Evolutionary conservation across 345 rosid species (phyloP).

Genomic region (Gossypioides kirkii): DNA sequence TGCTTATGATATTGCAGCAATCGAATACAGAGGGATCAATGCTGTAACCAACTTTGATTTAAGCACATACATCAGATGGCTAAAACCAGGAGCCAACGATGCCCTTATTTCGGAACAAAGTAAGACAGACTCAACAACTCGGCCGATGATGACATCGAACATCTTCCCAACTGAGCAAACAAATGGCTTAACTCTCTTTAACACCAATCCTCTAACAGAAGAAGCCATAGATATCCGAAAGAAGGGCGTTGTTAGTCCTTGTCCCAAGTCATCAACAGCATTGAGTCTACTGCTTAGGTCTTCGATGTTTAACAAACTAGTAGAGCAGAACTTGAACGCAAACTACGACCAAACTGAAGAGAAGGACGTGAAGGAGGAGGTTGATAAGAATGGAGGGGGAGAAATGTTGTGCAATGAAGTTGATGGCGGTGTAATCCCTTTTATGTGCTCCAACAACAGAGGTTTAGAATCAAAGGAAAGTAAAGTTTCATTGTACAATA

Average conservation of each 20-base stretch:
- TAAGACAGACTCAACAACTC: slow-evolving; percentile 9
- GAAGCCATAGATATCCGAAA: slow-evolving; percentile 6
- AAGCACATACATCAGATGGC: slow-evolving; percentile 45
- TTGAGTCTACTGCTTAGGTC: slow-evolving; percentile 44
- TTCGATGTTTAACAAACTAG: slow-evolving; percentile 38
- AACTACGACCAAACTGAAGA: slow-evolving; percentile 8
- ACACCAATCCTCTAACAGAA: slow-evolving; percentile 10
- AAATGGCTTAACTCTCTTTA: slow-evolving; percentile 12
- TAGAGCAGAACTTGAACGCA: slow-evolving; percentile 33
- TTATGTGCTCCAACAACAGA: slow-evolving; percentile 2
- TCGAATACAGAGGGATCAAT: slow-evolving; percentile 49
- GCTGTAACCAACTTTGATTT: slow-evolving; percentile 53
- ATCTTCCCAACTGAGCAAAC: slow-evolving; percentile 10
- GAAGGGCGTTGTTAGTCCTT: slow-evolving; percentile 9
- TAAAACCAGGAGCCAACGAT: slow-evolving; percentile 27
- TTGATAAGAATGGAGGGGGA: slow-evolving; percentile 5
- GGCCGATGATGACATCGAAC: slow-evolving; percentile 1
- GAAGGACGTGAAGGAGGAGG: not conserved
- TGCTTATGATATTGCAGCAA: slow-evolving; percentile 50
- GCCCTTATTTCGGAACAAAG: slow-evolving; percentile 14
- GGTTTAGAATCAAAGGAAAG: slow-evolving; percentile 21
- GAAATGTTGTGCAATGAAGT: slow-evolving; percentile 17
- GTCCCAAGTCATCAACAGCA: slow-evolving; percentile 30
- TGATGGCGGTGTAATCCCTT: not conserved
- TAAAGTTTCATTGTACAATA: slow-evolving; percentile 10